A percentile compares a stretch with the other conserved stretches of the same genome.
phyloP scores from a whole-genome alignment of 495 filamentous ascomycete species.

The Hapsidospora chrysogenum region DNA sequence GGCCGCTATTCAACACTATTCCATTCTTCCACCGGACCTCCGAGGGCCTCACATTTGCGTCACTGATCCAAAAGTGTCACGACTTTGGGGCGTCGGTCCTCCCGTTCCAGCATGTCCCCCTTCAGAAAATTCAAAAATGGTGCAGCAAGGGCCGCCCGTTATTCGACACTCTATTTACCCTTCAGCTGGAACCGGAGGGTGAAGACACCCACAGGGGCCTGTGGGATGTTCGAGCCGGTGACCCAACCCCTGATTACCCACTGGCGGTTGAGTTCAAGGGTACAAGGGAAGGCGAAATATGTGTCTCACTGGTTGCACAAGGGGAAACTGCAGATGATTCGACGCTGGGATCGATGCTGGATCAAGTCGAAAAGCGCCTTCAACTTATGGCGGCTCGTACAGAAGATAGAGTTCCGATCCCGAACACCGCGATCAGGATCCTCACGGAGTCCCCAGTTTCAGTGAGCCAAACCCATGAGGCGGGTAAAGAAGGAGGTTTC shows the following conservation, averaged over 20 bases:
- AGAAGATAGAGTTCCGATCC: background rate
- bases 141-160: conserved; percentile 36
- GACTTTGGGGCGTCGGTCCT: conserved; percentile 41
- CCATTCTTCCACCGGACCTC: conserved; percentile 41
- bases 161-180: conserved; percentile 79
- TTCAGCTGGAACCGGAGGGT: conserved; percentile 36
- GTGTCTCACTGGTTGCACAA: conserved; percentile 37
- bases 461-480: background rate
- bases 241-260: conserved; percentile 44
- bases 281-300: conserved; percentile 22
- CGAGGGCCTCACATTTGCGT: conserved; percentile 28
- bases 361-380: conserved; percentile 18
- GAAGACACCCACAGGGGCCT: conserved; percentile 15
- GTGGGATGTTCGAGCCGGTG: conserved; percentile 37
- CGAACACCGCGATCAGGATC: background rate
- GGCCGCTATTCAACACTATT: conserved; percentile 84
- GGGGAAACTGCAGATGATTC: conserved; percentile 14
- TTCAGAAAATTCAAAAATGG: conserved; percentile 63
- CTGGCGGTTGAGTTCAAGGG: conserved; percentile 57
- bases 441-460: too few relatives aligned
- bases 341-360: conserved; percentile 18
- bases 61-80: conserved; percentile 38
- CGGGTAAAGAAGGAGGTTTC: conserved; percentile 14
- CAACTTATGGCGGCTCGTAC: background rate
- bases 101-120: conserved; percentile 52